A percentile compares a stretch with the other conserved stretches of the same genome.
phyloP scores from a whole-genome alignment of 106 monocot species.

The Acorus calamus region DNA sequence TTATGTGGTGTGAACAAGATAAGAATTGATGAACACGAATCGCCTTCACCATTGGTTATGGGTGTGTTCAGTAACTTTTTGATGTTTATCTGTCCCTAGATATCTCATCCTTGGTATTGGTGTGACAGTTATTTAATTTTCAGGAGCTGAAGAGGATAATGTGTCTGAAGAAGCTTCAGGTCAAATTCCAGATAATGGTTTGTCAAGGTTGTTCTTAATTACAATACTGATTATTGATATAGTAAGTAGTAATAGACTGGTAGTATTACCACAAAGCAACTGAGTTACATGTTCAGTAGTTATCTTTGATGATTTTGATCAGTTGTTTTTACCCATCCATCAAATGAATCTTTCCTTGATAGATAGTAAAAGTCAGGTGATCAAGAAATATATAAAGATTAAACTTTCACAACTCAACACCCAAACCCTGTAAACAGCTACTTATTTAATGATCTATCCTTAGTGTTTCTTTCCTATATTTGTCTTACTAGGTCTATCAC shows the following conservation, averaged over 20 bases:
- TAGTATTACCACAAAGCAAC: no score
- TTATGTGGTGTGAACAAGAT: constrained; percentile 11
- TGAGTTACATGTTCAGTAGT: neutral
- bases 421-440: no score
- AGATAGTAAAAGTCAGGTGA: no score
- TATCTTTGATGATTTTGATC: neutral
- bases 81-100: no score
- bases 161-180: constrained; percentile 18
- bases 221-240: no score
- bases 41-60: constrained; percentile 19
- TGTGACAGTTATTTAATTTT: constrained; percentile 1
- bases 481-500: constrained; percentile 30
- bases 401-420: no score
- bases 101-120: no score
- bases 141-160: constrained; percentile 38
- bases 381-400: no score
- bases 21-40: constrained; percentile 11
- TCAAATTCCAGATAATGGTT: constrained; percentile 41
- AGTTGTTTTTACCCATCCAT: neutral
- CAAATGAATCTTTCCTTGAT: no score
- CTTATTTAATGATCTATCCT: neutral
- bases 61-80: constrained; percentile 15
- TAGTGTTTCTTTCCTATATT: neutral
- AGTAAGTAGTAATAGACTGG: no score
- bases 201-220: constrained; percentile 41